Percentiles rank a stretch among this genome's conserved stretches.
Evolutionary conservation across 371 early-diverging fungal genomes (phyloP).

Genomic region (Circinella minor): DNA sequence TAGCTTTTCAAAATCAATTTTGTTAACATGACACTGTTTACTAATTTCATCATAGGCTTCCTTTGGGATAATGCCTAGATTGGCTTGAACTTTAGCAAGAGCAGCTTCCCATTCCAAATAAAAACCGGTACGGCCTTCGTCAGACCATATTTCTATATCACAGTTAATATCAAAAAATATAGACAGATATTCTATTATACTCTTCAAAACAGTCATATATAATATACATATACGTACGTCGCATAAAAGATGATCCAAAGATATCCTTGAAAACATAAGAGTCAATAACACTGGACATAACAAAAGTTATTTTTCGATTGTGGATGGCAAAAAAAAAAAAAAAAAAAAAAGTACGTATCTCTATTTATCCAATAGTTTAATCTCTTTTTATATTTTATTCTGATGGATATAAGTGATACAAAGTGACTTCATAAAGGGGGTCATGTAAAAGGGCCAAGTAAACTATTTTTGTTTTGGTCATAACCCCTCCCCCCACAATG

Average conservation of each 20-base stretch:
- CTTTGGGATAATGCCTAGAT: conserved; percentile 22
- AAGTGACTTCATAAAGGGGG: neutral
- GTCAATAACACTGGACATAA: conserved; percentile 23
- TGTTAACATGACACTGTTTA: conserved; percentile 11
- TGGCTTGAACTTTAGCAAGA: conserved; percentile 23
- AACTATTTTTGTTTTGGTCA: too few relatives aligned
- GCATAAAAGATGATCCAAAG: conserved; percentile 20
- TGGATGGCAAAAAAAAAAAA: conserved; percentile 10
- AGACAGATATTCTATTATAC: neutral
- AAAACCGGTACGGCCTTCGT: conserved; percentile 18
- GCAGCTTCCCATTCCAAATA: conserved; percentile 30
- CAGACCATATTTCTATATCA: conserved; percentile 24
- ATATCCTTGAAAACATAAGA: conserved; percentile 29
- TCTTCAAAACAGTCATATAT: too few relatives aligned
- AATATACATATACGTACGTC: conserved; percentile 2
- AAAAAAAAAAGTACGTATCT: neutral
- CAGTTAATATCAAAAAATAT: neutral
- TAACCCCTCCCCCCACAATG: too few relatives aligned
- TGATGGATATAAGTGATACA: neutral
- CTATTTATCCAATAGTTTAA: too few relatives aligned
- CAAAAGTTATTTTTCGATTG: too few relatives aligned
- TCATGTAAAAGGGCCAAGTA: conserved; percentile 1
- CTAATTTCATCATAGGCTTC: conserved; percentile 24
- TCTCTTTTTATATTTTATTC: too few relatives aligned
- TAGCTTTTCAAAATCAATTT: conserved; percentile 26